A percentile compares a stretch with the other conserved stretches of the same genome.
Conservation (phyloP, 164 flowering plant species). For the Pachysandra terminalis region DNA sequence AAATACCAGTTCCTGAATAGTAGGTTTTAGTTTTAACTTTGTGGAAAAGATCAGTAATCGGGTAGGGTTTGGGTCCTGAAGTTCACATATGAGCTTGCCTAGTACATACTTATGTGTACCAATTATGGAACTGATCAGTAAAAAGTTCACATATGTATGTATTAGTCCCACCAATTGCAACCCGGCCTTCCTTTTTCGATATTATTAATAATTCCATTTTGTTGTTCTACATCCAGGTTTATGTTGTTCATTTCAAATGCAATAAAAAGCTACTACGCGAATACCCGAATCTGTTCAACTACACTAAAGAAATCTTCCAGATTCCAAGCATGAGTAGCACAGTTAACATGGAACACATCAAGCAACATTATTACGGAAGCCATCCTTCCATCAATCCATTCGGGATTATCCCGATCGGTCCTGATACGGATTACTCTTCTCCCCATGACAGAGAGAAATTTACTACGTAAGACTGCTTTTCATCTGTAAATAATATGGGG, state of each 20-base stretch:
- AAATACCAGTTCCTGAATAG: too few species aligned
- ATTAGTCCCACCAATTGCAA: too few species aligned
- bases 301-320: conserved; percentile 84
- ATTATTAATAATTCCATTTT: background rate
- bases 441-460: conserved; percentile 78
- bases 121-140: too few species aligned
- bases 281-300: conserved; percentile 82
- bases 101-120: too few species aligned
- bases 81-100: too few species aligned
- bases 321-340: conserved; percentile 73
- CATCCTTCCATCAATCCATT: conserved; percentile 85
- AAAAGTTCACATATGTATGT: too few species aligned
- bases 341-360: conserved; percentile 89
- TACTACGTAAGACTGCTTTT: conserved; percentile 20
- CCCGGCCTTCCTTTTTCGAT: background rate
- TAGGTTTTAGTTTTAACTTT: too few species aligned
- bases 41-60: too few species aligned
- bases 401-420: conserved; percentile 77
- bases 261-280: conserved; percentile 81
- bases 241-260: conserved; percentile 96
- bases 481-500: too few species aligned
- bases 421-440: conserved; percentile 56
- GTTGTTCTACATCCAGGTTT: conserved; percentile 57
- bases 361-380: conserved; percentile 88
- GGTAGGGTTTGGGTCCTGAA: too few species aligned